Percentiles rank a stretch among this genome's conserved stretches.
These are phyloP conservation scores for Starmera amethionina DNA, from an alignment of 805 yeast genomes.

Conservation along the genomic window DNA sequence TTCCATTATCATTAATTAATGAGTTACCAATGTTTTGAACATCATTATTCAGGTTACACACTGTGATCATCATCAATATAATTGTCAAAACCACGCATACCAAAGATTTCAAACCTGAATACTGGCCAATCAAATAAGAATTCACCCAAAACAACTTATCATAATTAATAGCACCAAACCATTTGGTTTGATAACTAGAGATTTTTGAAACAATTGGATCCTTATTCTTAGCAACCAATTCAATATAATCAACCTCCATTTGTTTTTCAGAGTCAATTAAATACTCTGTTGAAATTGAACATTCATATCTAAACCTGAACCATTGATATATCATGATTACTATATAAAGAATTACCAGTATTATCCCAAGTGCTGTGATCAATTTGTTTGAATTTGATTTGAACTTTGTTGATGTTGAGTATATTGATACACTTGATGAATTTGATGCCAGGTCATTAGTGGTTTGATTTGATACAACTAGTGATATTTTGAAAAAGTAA, in stretches of 20 bases:
- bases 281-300: neutral
- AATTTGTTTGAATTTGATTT: neutral
- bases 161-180: too few species aligned
- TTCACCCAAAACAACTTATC: conserved; percentile 2
- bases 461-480: neutral
- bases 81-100: neutral
- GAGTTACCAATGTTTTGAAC: too few species aligned
- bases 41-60: neutral
- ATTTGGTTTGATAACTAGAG: neutral
- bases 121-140: conserved; percentile 1
- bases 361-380: neutral
- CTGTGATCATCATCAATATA: neutral
- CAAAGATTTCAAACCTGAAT: conserved; percentile 1
- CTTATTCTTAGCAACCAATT: neutral
- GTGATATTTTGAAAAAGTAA: neutral
- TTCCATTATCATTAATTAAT: too few species aligned
- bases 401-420: neutral
- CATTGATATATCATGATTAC: conserved; percentile 2
- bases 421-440: neutral
- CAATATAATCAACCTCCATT: neutral
- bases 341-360: neutral
- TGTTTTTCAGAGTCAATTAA: conserved; percentile 2
- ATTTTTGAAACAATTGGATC: conserved; percentile 2
- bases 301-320: conserved; percentile 4
- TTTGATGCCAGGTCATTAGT: neutral